Evolutionary conservation across 352 stramenopile genomes (phyloP).

Genomic region (Saprolegnia parasitica): DNA sequence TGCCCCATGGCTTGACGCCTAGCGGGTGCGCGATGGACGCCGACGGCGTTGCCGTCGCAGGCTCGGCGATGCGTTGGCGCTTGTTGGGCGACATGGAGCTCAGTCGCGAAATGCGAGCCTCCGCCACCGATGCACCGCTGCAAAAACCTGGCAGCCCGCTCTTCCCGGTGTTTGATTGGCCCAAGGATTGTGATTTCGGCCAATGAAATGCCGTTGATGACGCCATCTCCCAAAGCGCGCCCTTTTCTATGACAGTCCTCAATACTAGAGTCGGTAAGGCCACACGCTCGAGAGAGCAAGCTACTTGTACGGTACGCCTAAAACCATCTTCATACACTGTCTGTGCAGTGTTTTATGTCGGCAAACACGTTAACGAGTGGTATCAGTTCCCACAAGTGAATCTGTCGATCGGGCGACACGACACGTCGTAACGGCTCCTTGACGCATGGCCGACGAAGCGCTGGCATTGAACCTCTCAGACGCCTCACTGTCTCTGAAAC

Average conservation of each 20-base stretch:
- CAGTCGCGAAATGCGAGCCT: neutral
- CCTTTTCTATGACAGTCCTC: neutral
- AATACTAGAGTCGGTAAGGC: neutral
- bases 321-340: too few species aligned
- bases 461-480: too few species aligned
- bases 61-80: neutral
- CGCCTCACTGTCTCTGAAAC: too few species aligned
- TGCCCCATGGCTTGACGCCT: constrained; percentile 78
- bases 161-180: neutral
- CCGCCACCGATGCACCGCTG: neutral
- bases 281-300: too few species aligned
- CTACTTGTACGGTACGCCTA: too few species aligned
- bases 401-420: too few species aligned
- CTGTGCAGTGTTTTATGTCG: too few species aligned
- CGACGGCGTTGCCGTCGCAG: too few species aligned
- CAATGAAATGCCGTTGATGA: neutral
- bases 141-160: neutral
- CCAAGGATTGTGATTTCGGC: neutral
- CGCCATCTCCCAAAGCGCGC: neutral
- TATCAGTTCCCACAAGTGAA: too few species aligned
- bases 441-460: too few species aligned
- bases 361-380: too few species aligned
- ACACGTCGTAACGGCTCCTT: too few species aligned
- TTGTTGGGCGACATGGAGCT: neutral
- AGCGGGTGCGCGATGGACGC: constrained; percentile 46